Base-by-base conservation (phyloP, 371 early-diverging fungal genomes). In the Scutellospora calospora region DNA sequence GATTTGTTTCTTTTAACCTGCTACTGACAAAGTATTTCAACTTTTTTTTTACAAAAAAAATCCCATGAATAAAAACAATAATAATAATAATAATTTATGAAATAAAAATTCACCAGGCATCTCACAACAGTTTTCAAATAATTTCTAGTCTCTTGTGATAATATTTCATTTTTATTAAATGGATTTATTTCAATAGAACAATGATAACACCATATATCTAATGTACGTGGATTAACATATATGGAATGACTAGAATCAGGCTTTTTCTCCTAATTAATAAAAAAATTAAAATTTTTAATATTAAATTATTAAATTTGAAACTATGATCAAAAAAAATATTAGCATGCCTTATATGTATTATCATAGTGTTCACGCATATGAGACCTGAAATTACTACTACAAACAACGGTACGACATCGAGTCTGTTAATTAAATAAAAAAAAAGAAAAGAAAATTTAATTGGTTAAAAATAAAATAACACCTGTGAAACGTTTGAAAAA, bases 1-100 rank as follows among this genome's bases (percentile, higher is more conserved):
- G 80, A 82, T 60, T 85, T 86, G 65, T 83, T 83, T 71, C 79
- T 82, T 76, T 86, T 86, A 27, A 81, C 82, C 83, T 86, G 86
- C 86, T 86, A 72, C 69, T 69, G 69, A 69, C 69, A 35, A 69
- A 38, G 49, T 49, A 49, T 49, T 49, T 49, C 49, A 49, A 49
- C 49, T 49, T 49, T 49, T 11, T 49, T 59, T 22, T 29, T 35
- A 66, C 31, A 31, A 66, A 66, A 35, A 33, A 29, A 52, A 54
- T 75, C 4, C 4, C 14, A 68, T 16, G 41, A 55, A 41, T 45
- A 54, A 63, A 54, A 81, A 35, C 11, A 45, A 29, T 25, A 41
- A 71, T 25, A 81, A 62, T 41, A 66, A 77, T 41, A 77, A 45
- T 31, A 63, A 29, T 33, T 55, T 33, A 52, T 55, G 8, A 33